phyloP scores from a whole-genome alignment of 225 moss, liverwort and hornwort species.

The Physcomitrellopsis africana region DNA sequence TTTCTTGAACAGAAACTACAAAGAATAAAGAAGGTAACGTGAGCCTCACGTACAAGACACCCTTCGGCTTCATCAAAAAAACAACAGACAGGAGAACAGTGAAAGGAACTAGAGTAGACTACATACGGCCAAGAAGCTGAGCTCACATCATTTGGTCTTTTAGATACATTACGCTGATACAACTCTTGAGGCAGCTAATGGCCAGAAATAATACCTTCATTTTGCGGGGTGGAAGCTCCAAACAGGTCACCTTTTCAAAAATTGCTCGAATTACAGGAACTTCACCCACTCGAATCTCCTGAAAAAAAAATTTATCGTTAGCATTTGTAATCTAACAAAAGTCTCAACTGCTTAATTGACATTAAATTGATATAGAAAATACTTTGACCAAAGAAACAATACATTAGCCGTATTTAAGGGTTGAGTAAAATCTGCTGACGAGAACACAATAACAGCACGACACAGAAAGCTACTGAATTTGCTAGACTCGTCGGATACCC shows the following conservation, averaged over 20 bases:
- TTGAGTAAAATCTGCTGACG: neutral
- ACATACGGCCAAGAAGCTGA: neutral
- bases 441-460: neutral
- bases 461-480: neutral
- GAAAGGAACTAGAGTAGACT: neutral
- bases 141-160: neutral
- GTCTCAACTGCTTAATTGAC: slow-evolving; percentile 2
- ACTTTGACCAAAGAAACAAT: slow-evolving; percentile 2
- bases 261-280: slow-evolving; percentile 69
- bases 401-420: neutral
- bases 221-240: slow-evolving; percentile 88
- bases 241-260: slow-evolving; percentile 86
- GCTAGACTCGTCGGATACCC: neutral
- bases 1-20: slow-evolving; percentile 94
- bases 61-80: neutral
- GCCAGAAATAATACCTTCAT: slow-evolving; percentile 68
- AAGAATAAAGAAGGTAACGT: neutral
- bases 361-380: neutral
- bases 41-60: neutral
- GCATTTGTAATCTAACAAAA: neutral
- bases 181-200: neutral
- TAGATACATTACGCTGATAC: neutral
- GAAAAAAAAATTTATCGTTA: slow-evolving; percentile 1
- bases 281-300: slow-evolving; percentile 91
- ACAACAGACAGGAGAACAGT: neutral